Conservation (phyloP, 2,329 filamentous ascomycete species). For the Atkinsonella hypoxylon region DNA sequence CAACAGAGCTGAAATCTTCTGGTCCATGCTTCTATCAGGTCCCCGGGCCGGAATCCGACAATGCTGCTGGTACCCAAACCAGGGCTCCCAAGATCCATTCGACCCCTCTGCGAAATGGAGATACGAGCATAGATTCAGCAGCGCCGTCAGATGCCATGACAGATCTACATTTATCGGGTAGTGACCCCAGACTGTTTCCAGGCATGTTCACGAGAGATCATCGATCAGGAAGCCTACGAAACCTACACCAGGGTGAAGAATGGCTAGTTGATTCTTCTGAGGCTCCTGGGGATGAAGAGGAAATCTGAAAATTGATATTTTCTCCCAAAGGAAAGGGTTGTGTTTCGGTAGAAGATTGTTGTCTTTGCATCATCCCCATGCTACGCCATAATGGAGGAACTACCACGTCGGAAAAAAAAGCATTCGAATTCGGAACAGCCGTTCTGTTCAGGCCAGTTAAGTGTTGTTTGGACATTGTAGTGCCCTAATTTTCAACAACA, state of each 20-base stretch:
- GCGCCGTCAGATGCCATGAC: conserved; percentile 27
- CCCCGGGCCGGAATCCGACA: not conserved
- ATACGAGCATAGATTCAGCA: conserved; percentile 19
- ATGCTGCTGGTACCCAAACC: not conserved
- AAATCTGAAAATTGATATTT: conserved; percentile 1
- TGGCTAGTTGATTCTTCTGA: conserved; percentile 11
- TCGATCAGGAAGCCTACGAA: conserved; percentile 29
- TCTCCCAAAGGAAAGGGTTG: not conserved
- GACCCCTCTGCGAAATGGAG: not conserved
- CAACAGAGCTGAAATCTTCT: not conserved
- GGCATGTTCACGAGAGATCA: conserved; percentile 48
- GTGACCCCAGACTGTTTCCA: conserved; percentile 60
- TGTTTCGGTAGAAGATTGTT: not conserved
- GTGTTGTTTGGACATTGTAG: too few relatives aligned
- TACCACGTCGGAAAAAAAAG: too few relatives aligned
- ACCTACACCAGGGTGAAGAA: conserved; percentile 15
- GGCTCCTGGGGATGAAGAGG: conserved; percentile 9
- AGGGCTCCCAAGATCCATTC: not conserved
- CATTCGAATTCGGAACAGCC: too few relatives aligned
- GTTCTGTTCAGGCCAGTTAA: too few relatives aligned
- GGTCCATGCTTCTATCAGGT: not conserved
- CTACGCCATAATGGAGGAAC: too few relatives aligned
- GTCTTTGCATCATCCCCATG: not conserved
- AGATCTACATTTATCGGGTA: conserved; percentile 39
- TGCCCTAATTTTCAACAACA: too few relatives aligned